Evolutionary conservation across 2,329 filamentous ascomycete species (phyloP).

Genomic region (Diaporthe citri): DNA sequence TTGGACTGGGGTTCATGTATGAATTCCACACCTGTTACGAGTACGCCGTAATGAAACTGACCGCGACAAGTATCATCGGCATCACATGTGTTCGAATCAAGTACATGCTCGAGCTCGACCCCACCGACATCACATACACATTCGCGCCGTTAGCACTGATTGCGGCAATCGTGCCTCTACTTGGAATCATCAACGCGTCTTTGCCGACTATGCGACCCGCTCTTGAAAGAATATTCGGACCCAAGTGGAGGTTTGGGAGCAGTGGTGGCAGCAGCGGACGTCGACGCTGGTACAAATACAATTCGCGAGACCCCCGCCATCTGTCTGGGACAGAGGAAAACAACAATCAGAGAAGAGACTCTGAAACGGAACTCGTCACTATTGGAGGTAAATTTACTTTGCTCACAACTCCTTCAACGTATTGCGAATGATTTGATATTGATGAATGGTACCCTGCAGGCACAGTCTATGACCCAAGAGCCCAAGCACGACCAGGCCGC

Average conservation of each 20-base stretch:
- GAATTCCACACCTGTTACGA: background rate
- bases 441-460: background rate
- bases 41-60: background rate
- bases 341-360: background rate
- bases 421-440: background rate
- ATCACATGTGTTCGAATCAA: conserved; percentile 18
- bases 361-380: conserved; percentile 1
- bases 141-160: conserved; percentile 14
- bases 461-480: background rate
- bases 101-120: conserved; percentile 16
- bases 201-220: conserved; percentile 9
- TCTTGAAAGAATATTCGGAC: background rate
- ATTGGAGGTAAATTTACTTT: background rate
- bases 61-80: background rate
- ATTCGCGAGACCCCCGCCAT: background rate
- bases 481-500: background rate
- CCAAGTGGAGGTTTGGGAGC: background rate
- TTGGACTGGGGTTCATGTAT: conserved; percentile 13
- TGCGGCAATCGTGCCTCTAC: conserved; percentile 13
- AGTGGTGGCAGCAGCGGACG: background rate
- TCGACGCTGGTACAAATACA: conserved; percentile 1
- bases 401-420: background rate
- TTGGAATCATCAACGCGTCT: conserved; percentile 12
- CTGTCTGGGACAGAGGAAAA: background rate
- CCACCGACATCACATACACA: conserved; percentile 10